Base-by-base conservation (phyloP, 768 basidiomycete species). In the Galerina sulciceps region DNA sequence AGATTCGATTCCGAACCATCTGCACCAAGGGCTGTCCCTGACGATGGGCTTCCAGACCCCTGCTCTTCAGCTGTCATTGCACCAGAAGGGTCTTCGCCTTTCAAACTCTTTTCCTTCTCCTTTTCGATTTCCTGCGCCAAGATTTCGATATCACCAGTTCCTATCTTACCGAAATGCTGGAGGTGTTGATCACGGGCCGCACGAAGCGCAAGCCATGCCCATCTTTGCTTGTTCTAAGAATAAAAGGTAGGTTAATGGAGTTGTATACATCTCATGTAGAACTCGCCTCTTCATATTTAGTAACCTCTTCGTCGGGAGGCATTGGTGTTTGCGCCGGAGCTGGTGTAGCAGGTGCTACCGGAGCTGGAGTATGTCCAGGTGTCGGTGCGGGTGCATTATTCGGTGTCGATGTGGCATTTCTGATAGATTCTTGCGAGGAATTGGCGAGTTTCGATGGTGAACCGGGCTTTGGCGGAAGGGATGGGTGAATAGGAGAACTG, bases 141-240 rank as follows among this genome's bases (percentile, higher is more conserved):
- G 15, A 78, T 64, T 48, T 81, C 80, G 59, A 95, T 76, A 60
- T 94, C 91, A 8, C 90, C 91, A 6, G 85, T 86, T 15, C 90
- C 91, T 59, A 93, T 93, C 75, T 85, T 89, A n/a, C 86, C 83
- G 62, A 94, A 94, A 64, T 91, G 86, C 60, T 87, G 84, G 40
- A 93, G 70, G 70, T 93, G 76, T 58, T 82, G 81, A 63, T 91
- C 87, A 37, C 92, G 88, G 53, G 90, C 85, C 41, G 85, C 82
- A 17, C 93, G 89, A 58, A 94, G 80, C 8, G 88, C 89, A 15
- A 93, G 80, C 93, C 93, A 95, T 5, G 90, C 77, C 80, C 86
- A 85, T 3, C 89, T 84, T 60, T 87, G 83, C 65, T 92, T 91
- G 72, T 85, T 87, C 93, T 93, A 67, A 17, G 58, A 44, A 54